A percentile compares a stretch with the other conserved stretches of the same genome.
Conservation (phyloP, 805 yeast genomes). For the Metschnikowia anglica region DNA sequence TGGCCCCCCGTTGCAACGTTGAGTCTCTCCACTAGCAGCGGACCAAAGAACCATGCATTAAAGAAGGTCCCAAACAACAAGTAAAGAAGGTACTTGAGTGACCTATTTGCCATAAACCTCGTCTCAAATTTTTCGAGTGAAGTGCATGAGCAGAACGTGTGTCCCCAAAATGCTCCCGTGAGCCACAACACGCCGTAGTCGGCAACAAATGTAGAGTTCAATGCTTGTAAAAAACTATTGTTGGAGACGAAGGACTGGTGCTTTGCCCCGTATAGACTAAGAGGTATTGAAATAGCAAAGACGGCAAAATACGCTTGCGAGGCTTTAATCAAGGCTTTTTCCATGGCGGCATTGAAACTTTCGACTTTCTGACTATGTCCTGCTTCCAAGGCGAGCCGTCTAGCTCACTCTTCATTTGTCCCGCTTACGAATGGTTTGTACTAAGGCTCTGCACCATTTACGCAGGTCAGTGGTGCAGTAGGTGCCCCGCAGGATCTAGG, state of each 20-base stretch:
- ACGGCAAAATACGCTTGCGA: constrained; percentile 13
- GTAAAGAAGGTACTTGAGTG: constrained; percentile 14
- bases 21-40: constrained; percentile 31
- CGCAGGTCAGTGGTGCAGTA: background rate
- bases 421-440: too few relatives aligned
- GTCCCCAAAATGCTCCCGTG: constrained; percentile 20
- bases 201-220: constrained; percentile 27
- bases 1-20: constrained; percentile 20
- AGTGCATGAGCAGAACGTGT: constrained; percentile 7
- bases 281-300: constrained; percentile 26
- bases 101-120: constrained; percentile 1
- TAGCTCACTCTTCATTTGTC: too few relatives aligned
- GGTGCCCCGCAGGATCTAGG: background rate
- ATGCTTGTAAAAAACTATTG: constrained; percentile 12
- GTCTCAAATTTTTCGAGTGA: background rate
- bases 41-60: constrained; percentile 37
- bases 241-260: constrained; percentile 17
- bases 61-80: constrained; percentile 13
- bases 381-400: too few relatives aligned
- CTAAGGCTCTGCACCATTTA: too few relatives aligned
- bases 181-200: constrained; percentile 34
- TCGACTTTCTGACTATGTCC: too few relatives aligned
- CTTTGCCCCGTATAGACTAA: constrained; percentile 15
- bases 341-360: background rate
- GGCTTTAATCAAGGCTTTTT: background rate